Percentiles rank a stretch among this genome's conserved stretches.
These are phyloP conservation scores for Tetracladium maxilliforme DNA, from an alignment of 2,329 filamentous ascomycete genomes.

Conservation along the genomic window DNA sequence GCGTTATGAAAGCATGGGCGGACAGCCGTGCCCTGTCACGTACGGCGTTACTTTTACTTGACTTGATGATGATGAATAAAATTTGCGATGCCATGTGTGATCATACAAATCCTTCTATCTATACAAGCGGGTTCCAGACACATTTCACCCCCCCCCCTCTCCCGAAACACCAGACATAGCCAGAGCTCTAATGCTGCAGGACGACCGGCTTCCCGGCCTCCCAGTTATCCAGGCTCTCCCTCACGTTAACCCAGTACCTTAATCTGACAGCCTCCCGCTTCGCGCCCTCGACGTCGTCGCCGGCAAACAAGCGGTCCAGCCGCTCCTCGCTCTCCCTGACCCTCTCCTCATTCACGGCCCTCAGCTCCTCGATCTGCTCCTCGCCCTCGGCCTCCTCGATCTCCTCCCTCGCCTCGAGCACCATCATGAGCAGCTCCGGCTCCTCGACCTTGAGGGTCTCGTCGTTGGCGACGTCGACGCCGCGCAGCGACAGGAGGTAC, in stretches of 20 bases:
- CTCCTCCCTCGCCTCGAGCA: constrained; percentile 64
- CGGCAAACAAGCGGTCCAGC: constrained; percentile 50
- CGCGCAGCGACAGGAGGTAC: constrained; percentile 61
- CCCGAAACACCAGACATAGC: no score
- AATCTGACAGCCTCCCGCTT: constrained; percentile 60
- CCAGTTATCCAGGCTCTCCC: constrained; percentile 69
- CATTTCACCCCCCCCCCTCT: no score
- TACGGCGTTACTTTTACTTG: no score
- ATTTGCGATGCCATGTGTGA: no score
- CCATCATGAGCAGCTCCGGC: constrained; percentile 57
- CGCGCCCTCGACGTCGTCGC: constrained; percentile 51
- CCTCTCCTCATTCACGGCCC: constrained; percentile 50
- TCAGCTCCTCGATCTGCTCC: constrained; percentile 43
- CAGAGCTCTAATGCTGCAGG: constrained; percentile 38
- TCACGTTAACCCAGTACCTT: constrained; percentile 84
- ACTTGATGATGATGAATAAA: no score
- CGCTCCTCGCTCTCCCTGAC: constrained; percentile 46
- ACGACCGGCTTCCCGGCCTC: constrained; percentile 56
- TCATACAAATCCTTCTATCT: no score
- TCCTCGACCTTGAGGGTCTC: constrained; percentile 57
- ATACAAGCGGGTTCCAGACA: no score
- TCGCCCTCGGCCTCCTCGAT: constrained; percentile 60
- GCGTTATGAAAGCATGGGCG: no score
- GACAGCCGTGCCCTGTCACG: no score
- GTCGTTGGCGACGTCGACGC: constrained; percentile 66